These are phyloP conservation scores for Plasmodium gaboni DNA, from an alignment of 169 alveolate genomes.

Conservation along the genomic window DNA sequence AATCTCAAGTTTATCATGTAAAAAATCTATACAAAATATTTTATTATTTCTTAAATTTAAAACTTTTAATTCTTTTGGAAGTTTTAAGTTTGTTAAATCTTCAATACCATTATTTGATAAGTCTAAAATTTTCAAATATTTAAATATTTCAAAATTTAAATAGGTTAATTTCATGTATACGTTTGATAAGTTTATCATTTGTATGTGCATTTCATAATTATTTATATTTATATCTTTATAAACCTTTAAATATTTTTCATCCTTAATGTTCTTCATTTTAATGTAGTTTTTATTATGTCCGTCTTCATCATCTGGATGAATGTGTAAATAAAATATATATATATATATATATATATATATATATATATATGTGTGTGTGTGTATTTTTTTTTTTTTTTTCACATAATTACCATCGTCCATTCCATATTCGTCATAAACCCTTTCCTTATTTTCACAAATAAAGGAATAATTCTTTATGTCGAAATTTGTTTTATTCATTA, in stretches of 20 bases:
- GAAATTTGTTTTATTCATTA: conserved; percentile 76
- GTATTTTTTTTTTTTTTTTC: background rate
- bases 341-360: background rate
- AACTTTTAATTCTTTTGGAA: conserved; percentile 22
- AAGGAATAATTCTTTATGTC: conserved; percentile 61
- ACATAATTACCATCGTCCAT: background rate
- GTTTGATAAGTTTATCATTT: conserved; percentile 19
- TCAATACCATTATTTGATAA: conserved; percentile 54
- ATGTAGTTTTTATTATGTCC: background rate
- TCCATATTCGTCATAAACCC: conserved; percentile 1
- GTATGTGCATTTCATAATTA: conserved; percentile 1
- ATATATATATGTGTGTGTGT: background rate
- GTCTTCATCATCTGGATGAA: background rate
- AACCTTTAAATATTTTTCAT: background rate
- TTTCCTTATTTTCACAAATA: background rate
- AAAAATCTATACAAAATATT: conserved; percentile 16
- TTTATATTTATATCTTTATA: conserved; percentile 16
- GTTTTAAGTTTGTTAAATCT: conserved; percentile 15
- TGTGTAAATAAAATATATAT: background rate
- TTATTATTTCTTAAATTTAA: conserved; percentile 49
- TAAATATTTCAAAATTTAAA: conserved; percentile 7
- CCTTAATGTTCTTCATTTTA: background rate
- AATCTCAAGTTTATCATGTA: conserved; percentile 6
- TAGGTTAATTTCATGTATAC: conserved; percentile 1
- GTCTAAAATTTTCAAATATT: conserved; percentile 23